Percentiles rank a stretch among this genome's conserved stretches.
These are phyloP conservation scores for Sherardia arvensis DNA, from an alignment of 257 asterid species.

Conservation along the genomic window DNA sequence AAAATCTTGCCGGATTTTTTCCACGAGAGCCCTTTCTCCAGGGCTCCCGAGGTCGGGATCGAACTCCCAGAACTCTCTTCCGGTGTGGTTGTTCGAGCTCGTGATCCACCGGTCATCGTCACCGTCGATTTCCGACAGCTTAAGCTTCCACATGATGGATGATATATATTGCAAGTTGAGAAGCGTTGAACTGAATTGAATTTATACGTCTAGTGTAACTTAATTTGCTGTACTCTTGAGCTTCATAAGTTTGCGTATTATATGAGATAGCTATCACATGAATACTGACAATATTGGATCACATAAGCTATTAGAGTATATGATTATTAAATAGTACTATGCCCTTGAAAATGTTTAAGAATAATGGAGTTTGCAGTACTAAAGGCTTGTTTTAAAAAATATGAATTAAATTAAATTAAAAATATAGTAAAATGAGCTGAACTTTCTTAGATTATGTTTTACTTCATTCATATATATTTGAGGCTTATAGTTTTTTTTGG, in stretches of 20 bases:
- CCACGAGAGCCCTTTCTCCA: slow-evolving; percentile 23
- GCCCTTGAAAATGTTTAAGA: too few species aligned
- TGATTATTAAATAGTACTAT: too few species aligned
- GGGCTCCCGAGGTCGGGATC: slow-evolving; percentile 27
- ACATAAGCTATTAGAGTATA: too few species aligned
- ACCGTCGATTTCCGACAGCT: slow-evolving; percentile 17
- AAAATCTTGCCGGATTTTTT: slow-evolving; percentile 23
- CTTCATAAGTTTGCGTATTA: background rate
- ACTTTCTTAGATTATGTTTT: too few species aligned
- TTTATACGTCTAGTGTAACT: too few species aligned
- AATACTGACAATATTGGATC: background rate
- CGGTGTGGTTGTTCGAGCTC: slow-evolving; percentile 26
- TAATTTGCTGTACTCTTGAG: background rate
- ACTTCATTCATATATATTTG: too few species aligned
- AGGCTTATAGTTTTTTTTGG: too few species aligned
- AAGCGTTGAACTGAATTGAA: background rate
- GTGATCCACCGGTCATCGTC: slow-evolving; percentile 25
- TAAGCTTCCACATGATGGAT: slow-evolving; percentile 36
- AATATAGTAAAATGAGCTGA: too few species aligned
- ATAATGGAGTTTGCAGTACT: too few species aligned
- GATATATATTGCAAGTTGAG: background rate
- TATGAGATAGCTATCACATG: background rate
- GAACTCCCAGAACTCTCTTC: slow-evolving; percentile 38
- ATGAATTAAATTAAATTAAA: too few species aligned
- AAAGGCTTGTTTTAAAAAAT: too few species aligned